A percentile compares a stretch with the other conserved stretches of the same genome.
These are phyloP conservation scores for Plasmodium knowlesi DNA, from an alignment of 169 alveolate genomes.

Conservation along the genomic window DNA sequence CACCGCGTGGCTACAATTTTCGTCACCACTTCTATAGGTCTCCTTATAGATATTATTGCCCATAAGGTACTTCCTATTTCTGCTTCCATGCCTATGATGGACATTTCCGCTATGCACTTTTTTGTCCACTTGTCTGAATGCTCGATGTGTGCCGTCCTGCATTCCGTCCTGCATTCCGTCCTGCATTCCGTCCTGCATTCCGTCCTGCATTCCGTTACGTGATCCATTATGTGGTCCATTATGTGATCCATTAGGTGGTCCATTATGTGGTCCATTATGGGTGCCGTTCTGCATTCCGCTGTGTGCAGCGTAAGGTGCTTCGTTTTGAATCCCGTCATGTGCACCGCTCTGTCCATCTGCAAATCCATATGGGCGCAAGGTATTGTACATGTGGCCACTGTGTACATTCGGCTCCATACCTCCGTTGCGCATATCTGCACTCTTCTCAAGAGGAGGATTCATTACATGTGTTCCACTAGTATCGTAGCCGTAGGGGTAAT, in stretches of 20 bases:
- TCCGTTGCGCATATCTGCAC: neutral
- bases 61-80: neutral
- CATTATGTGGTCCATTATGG: too few relatives aligned
- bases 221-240: too few relatives aligned
- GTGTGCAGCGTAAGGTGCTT: neutral
- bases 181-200: neutral
- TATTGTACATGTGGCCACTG: slow-evolving; percentile 5
- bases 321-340: neutral
- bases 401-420: neutral
- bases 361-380: neutral
- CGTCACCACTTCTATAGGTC: slow-evolving; percentile 10
- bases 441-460: neutral
- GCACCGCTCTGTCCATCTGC: neutral
- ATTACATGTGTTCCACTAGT: neutral
- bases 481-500: neutral
- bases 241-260: too few relatives aligned
- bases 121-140: neutral
- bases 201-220: neutral
- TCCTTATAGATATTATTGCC: slow-evolving; percentile 1
- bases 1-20: slow-evolving; percentile 5
- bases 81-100: neutral
- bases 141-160: neutral
- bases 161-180: neutral
- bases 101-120: neutral
- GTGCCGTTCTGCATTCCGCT: neutral